phyloP scores from a whole-genome alignment of 2,329 filamentous ascomycete genomes.

The Fusarium sp. region DNA sequence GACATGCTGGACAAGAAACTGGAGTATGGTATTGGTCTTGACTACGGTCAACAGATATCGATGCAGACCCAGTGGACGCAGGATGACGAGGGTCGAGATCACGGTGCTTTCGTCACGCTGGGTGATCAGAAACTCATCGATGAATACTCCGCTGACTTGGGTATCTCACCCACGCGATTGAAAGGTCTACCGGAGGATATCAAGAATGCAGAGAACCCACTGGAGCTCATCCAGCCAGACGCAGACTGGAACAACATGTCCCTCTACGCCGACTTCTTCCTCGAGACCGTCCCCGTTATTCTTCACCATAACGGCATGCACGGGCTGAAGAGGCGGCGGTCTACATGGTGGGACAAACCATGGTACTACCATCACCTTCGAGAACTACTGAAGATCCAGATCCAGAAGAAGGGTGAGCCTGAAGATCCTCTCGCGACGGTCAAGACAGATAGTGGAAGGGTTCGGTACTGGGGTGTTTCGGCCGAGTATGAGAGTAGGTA shows the following conservation, averaged over 20 bases:
- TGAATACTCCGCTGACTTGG: background rate
- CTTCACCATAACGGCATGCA: conserved; percentile 8
- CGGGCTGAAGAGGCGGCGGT: background rate
- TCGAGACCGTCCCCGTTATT: background rate
- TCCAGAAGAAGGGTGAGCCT: background rate
- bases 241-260: background rate
- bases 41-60: background rate
- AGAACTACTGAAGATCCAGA: background rate
- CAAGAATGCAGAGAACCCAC: background rate
- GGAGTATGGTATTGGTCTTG: background rate
- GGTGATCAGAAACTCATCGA: background rate
- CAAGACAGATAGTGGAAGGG: accelerated
- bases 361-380: background rate
- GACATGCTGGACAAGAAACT: background rate
- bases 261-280: conserved; percentile 2
- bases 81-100: background rate
- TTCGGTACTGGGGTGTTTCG: background rate
- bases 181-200: background rate
- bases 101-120: background rate
- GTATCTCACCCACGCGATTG: background rate
- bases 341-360: conserved; percentile 3
- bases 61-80: background rate
- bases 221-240: background rate
- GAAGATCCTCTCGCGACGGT: background rate
- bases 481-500: background rate